Evolutionary conservation across 2,329 filamentous ascomycete genomes (phyloP), one percentile per base, ranked within the genome.

Genomic region (Didymella lethalis): DNA sequence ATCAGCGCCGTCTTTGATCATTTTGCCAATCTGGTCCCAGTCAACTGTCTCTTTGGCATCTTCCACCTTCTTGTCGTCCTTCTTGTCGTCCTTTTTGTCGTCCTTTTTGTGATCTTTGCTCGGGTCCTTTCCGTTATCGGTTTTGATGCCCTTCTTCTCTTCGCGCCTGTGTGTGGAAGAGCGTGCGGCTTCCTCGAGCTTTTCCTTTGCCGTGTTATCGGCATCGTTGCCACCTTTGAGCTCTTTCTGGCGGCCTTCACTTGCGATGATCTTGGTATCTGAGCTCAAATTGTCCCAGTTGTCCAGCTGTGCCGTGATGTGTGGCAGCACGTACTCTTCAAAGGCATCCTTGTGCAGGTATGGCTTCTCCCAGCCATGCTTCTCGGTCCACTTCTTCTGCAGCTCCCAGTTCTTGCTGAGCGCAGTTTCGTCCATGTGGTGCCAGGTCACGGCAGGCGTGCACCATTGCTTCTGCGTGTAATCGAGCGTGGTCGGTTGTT

Each of bases 391-490:
- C 2, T 67, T 67, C 44, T 65, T 64, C 41, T 79, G 72, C 11
- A 67, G 54, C 4, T 69, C 57, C 75, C 75, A 77, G 28, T 75
- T 62, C 48, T 48, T 55, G 10, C 68, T 65, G 14, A 75, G 65
- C 7, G 72, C 65, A 1, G 62, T 62, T 2, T 56, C 36, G 2
- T 59, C 55, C 54, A 76, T 64, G 26, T 72, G 67, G 38, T 78
- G 72, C 76, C 75, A 79, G 3, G 74, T 76, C 4, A 82, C 64
- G 11, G 75, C 75, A 5, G 80, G 78, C 0, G 64, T 59, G 59
- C 81, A 83, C 80, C 80, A 82, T 18, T 79, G 70, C 34, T 66
- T 69, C 11, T 69, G 48, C 1, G 69, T 73, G 70, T 74, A 82
- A 38, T 78, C 74, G 28, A 82, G 68, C 0, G 75, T 77, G 34